Evolutionary conservation across 2,329 filamentous ascomycete species (phyloP).

Genomic region (Ceratocystis destructans): DNA sequence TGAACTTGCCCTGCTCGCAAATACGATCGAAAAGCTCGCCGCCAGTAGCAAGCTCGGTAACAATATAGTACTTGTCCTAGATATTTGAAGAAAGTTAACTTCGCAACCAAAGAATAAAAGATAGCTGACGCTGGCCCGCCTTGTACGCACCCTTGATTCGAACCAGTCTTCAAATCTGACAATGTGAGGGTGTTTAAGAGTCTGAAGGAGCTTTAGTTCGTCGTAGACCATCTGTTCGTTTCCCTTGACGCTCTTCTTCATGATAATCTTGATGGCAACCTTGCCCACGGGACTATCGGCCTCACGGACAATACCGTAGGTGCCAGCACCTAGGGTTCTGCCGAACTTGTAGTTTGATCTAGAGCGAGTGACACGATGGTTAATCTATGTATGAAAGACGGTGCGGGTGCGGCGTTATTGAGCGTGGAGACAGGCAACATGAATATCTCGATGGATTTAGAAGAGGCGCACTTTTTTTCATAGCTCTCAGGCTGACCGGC

Average conservation of each 20-base stretch:
- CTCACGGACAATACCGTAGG: slow-evolving; percentile 95
- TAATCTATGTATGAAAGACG: slow-evolving; percentile 9
- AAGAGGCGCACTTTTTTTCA: slow-evolving; percentile 70
- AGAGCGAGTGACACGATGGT: slow-evolving; percentile 23
- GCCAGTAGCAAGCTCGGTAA: slow-evolving; percentile 88
- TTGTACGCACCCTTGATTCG: slow-evolving; percentile 76
- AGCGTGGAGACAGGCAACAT: neutral
- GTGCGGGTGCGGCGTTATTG: neutral
- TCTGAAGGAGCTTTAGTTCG: slow-evolving; percentile 85
- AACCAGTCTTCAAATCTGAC: slow-evolving; percentile 98
- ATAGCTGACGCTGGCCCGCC: neutral
- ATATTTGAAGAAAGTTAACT: neutral
- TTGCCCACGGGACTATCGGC: slow-evolving; percentile 67
- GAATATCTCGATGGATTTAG: slow-evolving; percentile 2
- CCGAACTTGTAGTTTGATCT: slow-evolving; percentile 86
- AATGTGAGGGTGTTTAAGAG: slow-evolving; percentile 84
- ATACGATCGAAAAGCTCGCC: slow-evolving; percentile 97
- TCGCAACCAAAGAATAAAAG: neutral
- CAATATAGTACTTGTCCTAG: slow-evolving; percentile 98
- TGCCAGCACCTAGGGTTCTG: slow-evolving; percentile 85
- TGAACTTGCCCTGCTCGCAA: slow-evolving; percentile 95
- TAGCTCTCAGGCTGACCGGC: slow-evolving; percentile 96
- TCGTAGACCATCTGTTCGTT: slow-evolving; percentile 99
- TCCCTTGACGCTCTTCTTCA: slow-evolving; percentile 98
- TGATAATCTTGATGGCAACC: slow-evolving; percentile 95